Base-by-base conservation (phyloP, 2,329 filamentous ascomycete species). In the Cytospora schulzeri region DNA sequence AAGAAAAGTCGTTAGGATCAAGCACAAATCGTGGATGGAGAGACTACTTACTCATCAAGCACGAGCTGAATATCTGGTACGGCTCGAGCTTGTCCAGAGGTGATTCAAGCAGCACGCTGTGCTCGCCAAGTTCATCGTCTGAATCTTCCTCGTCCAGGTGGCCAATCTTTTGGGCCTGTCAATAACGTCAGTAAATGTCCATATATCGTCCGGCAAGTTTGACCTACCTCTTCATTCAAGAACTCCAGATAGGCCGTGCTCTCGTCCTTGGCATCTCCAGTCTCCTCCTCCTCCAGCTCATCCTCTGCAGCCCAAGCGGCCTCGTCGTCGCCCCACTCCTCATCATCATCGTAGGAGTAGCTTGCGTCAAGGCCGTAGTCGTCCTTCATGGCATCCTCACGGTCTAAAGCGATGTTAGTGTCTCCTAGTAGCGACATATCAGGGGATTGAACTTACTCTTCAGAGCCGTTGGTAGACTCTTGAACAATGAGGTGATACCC, bases 231-330 rank as follows among this genome's bases (percentile, higher is more conserved):
- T 75, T 96, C 91, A 71, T 94, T 96, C 31, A 99, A 79, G 81
- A 99, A 99, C 70, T 98, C 93, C 55, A 99, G 86, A 75, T 99
- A 99, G 7, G 94, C 92, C 28, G 91, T 90, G 75, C 92, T 95
- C 78, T 98, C 94, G 71, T 97, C 94, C 73, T 93, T 91, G 71
- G 88, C 84, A 67, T 97, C 90, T 3, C 76, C 77, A 17, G 78
- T 72, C 61, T 85, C 85, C 68, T 92, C 91, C 31, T 86, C 91
- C 31, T 86, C 86, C 68, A 86, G 84, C 65, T 90, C 89, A 45
- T 90, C 85, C 69, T 92, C 91, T 52, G 83, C 88, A 65, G 88
- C 87, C 92, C 92, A 96, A 74, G 91, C 87, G 58, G 87, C 87
- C 62, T 92, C 93, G 48, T 93, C 92, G 51, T 93, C 91, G 56